Evolutionary conservation across 1,139 yeast genomes (phyloP), one percentile per base, ranked within the genome.

Genomic region (Hansenula sp.): DNA sequence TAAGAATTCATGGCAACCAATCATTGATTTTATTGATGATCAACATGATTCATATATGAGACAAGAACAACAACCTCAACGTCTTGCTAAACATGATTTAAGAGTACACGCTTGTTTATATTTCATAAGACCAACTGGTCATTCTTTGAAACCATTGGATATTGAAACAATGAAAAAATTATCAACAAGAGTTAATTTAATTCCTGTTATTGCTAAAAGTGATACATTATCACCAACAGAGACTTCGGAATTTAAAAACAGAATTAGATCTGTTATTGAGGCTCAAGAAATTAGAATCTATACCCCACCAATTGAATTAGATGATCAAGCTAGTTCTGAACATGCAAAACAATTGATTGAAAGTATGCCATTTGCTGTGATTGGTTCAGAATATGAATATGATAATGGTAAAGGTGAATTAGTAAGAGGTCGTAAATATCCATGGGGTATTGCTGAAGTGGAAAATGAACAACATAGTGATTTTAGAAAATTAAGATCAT

Each of bases 381-480:
- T 92, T 64, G 97, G 97, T 2, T 83, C 96, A 11, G 96, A 88
- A 61, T 82, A 82, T 47, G 95, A 86, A 57, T 82, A 80, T 47
- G 90, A 87, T 57, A 73, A 82, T 39, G 72, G 80, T 20, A 80
- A 83, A 35, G 97, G 96, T 30, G 74, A 77, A 49, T 70, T 76
- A 48, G 90, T 88, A 37, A 77, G 85, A 49, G 98, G 96, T 36
- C 82, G 99, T 66, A 87, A 87, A 62, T 92, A 92, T 61, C 90
- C 95, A 47, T 92, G 98, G 98, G 98, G 98, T 34, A 73, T 87
- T 41, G 97, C 92, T 39, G 97, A 92, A 64, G 96, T 92, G 39
- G 98, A 92, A 64, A 92, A 92, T 64, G 97, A 90, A 60, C 75
- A 76, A 46, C 97, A 92, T 62, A 90, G 97, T 67, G 98, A 92